These are phyloP conservation scores for Elongisporangium prolatum DNA, from an alignment of 352 stramenopile species.

Conservation along the genomic window DNA sequence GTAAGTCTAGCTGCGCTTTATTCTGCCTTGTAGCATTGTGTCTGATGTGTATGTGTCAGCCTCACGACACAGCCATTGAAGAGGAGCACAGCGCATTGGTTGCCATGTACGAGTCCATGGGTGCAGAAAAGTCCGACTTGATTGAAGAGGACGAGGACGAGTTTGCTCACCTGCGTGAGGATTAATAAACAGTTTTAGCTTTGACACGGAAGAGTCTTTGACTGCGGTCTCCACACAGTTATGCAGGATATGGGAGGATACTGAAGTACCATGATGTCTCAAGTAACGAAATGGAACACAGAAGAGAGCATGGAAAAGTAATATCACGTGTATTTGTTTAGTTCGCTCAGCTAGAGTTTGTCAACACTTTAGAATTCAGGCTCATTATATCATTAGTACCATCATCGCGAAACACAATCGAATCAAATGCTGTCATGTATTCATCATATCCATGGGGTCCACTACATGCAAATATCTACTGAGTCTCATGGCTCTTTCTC, in stretches of 20 bases:
- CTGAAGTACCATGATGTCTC: no score
- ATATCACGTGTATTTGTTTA: conserved; percentile 11
- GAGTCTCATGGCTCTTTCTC: neutral
- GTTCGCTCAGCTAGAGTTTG: conserved; percentile 63
- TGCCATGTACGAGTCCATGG: conserved; percentile 37
- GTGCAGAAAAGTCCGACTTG: conserved; percentile 42
- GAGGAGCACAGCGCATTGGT: conserved; percentile 53
- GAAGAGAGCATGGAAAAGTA: no score
- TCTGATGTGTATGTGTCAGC: conserved; percentile 17
- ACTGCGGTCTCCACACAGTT: no score
- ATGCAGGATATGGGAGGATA: no score
- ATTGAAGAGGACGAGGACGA: conserved; percentile 20
- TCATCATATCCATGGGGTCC: no score
- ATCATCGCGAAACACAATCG: conserved; percentile 50
- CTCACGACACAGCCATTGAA: conserved; percentile 57
- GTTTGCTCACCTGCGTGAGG: conserved; percentile 16
- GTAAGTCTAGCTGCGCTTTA: conserved; percentile 11
- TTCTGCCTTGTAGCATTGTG: neutral
- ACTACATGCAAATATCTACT: neutral
- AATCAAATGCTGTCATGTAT: neutral
- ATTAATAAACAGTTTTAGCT: conserved; percentile 14
- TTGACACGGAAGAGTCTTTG: no score
- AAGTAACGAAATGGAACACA: no score
- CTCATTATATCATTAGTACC: conserved; percentile 79
- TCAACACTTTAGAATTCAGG: conserved; percentile 58